Base-by-base conservation (phyloP, 768 basidiomycete species). In the Roridomyces roridus region DNA sequence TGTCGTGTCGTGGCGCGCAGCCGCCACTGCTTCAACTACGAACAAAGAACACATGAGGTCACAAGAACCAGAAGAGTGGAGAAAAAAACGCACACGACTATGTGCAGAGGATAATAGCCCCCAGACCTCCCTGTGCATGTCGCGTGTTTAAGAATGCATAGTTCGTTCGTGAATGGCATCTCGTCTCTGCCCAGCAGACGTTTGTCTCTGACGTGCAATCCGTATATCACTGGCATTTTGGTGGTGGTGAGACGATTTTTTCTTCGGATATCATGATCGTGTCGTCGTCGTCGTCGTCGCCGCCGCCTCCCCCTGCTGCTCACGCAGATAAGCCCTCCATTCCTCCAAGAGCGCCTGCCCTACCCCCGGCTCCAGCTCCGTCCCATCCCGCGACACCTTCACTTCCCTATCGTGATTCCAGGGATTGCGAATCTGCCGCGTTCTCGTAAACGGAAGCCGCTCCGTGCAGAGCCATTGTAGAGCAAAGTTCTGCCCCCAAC, bases 391-490 rank as follows among this genome's bases (percentile, higher is more conserved):
- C 12, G 91, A 94, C 8, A 92, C 85, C 75, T 92, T 90, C 41
- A 92, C 80, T 66, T 91, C 87, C 46, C 85, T 77, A 55, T 90
- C 91, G 62, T 92, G 85, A 64, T 98, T 98, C 94, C 95, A 98
- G 3, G 89, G 88, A 68, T 98, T 98, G 37, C 92, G 85, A 47
- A 97, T 71, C 67, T 94, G 89, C 24, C 87, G 82, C 29, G 89
- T 89, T 41, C 84, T 84, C 59, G 78, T 73, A 72, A 98, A 98
- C 0, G 92, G 86, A 3, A 98, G 69, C 3, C 81, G 79, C 12
- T 82, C 75, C 0, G 85, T 90, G 62, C 81, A 83, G 41, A 95
- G 60, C 96, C 96, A 97, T 63, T 94, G 81, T 23, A 97, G 74
- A 57, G 80, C 80, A 80, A 98, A 97, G 5, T 89, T 79, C 47